These are phyloP conservation scores for Serendipita indica DNA, from an alignment of 768 basidiomycete genomes.

Conservation along the genomic window DNA sequence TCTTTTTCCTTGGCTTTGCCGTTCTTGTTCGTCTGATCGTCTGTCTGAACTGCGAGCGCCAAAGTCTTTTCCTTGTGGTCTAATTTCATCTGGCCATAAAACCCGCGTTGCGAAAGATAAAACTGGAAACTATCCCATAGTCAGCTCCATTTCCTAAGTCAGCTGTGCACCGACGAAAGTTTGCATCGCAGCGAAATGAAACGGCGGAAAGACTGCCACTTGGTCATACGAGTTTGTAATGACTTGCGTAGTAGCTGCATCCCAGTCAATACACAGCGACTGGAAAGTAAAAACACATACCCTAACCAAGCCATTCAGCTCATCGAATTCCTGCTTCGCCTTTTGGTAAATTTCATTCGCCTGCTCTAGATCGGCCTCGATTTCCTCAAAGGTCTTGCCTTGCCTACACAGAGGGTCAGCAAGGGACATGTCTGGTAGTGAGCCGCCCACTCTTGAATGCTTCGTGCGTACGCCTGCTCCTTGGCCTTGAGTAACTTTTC, in stretches of 20 bases:
- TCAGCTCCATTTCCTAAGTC: background rate
- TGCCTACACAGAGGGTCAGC: constrained; percentile 30
- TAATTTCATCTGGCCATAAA: constrained; percentile 79
- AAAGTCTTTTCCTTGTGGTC: constrained; percentile 56
- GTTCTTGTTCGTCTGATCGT: constrained; percentile 49
- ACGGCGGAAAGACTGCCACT: constrained; percentile 79
- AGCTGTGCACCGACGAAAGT: constrained; percentile 12
- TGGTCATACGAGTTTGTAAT: constrained; percentile 44
- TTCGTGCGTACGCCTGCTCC: constrained; percentile 46
- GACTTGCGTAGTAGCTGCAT: constrained; percentile 51
- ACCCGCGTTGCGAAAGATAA: constrained; percentile 73
- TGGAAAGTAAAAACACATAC: constrained; percentile 25
- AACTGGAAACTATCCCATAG: constrained; percentile 49
- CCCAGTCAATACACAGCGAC: background rate
- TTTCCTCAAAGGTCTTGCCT: constrained; percentile 62
- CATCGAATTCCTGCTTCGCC: constrained; percentile 46
- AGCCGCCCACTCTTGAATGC: constrained; percentile 42
- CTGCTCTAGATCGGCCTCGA: constrained; percentile 55
- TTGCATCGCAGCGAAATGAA: constrained; percentile 84
- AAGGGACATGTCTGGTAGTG: background rate
- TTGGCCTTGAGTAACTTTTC: constrained; percentile 48
- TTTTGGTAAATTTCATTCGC: constrained; percentile 43
- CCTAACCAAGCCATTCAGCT: constrained; percentile 50
- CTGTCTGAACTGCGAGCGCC: constrained; percentile 69
- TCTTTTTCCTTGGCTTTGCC: constrained; percentile 53